Base-by-base conservation (phyloP, 2,329 filamentous ascomycete genomes). In the Ceratocystis destructans region DNA sequence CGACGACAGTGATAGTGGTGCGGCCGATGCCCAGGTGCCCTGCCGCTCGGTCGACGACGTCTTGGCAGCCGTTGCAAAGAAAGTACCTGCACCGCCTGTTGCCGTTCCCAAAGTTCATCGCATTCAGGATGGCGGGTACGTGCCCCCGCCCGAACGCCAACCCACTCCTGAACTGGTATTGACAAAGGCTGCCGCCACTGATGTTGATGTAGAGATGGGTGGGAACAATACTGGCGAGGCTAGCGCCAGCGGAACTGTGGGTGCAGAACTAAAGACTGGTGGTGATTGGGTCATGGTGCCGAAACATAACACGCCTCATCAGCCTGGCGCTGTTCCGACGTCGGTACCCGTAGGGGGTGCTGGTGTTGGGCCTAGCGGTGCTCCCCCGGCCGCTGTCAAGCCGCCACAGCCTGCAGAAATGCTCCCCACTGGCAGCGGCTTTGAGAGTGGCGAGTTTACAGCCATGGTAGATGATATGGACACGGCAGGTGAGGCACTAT, bases 261-360 rank as follows among this genome's bases (percentile, higher is more conserved):
- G 53, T 37, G 12, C 50, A 1, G 64, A 45, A 28, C 53, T 31
- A n/a, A 84, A 79, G 72, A 80, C 85, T 22, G 79, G 77, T 65
- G 86, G 82, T 37, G 88, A 91, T 69, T 91, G 88, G 88, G 85
- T 90, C 2, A 86, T 91, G 67, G 83, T 91, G 37, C 83, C 86
- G 66, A 86, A 87, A 69, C 83, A 83, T 61, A 76, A 76, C 50
- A 79, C 77, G 70, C 75, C 77, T 62, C 41, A 12, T 17, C 62
- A 28, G 25, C 59, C 57, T 4, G 59, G 31, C n/a, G 44, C 65
- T 20, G 25, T 33, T 10, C 57, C 64, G 25, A 63, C 62, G 12
- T 33, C 67, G 1, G 50, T 68, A 4, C 66, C 22, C 5, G 20
- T 62, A 17, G 44, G 65, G 17, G 46, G 69, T 20, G 61, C 69